These are phyloP conservation scores for Onygena corvina DNA, from an alignment of 2,329 filamentous ascomycete species.

Conservation along the genomic window DNA sequence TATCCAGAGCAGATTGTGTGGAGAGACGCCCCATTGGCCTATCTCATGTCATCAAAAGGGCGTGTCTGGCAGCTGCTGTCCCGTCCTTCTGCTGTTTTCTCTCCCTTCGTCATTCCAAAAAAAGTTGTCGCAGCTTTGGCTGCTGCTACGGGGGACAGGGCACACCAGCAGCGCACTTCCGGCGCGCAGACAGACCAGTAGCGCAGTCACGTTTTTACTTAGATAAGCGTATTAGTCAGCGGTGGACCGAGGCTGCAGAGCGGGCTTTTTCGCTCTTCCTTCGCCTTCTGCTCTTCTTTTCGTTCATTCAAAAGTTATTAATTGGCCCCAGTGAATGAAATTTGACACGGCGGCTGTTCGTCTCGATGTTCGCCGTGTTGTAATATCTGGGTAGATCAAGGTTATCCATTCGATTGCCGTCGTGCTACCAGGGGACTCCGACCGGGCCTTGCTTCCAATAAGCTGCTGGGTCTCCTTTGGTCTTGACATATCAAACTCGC, in stretches of 20 bases:
- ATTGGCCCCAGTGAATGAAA: slow-evolving; percentile 40
- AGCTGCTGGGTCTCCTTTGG: slow-evolving; percentile 38
- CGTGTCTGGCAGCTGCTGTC: neutral
- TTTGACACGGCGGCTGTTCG: slow-evolving; percentile 45
- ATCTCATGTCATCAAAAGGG: neutral
- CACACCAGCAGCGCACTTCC: too few relatives aligned
- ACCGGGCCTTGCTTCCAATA: slow-evolving; percentile 35
- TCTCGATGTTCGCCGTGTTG: slow-evolving; percentile 45
- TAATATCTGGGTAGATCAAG: slow-evolving; percentile 41
- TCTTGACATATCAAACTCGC: slow-evolving; percentile 30
- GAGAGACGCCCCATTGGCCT: neutral
- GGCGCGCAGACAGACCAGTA: neutral
- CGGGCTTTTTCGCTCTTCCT: slow-evolving; percentile 15
- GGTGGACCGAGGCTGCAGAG: too few relatives aligned
- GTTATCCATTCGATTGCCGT: slow-evolving; percentile 22
- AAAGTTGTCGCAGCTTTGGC: too few relatives aligned
- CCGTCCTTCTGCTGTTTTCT: neutral
- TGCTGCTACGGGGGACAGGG: too few relatives aligned
- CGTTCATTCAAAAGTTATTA: slow-evolving; percentile 43
- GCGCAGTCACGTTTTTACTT: neutral
- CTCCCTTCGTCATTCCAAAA: neutral
- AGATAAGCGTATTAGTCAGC: neutral
- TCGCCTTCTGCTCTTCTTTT: slow-evolving; percentile 16
- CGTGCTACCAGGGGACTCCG: slow-evolving; percentile 41
- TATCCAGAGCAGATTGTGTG: neutral